Conservation (phyloP, 495 filamentous ascomycete species). For the Penicillium atrosanguineum region DNA sequence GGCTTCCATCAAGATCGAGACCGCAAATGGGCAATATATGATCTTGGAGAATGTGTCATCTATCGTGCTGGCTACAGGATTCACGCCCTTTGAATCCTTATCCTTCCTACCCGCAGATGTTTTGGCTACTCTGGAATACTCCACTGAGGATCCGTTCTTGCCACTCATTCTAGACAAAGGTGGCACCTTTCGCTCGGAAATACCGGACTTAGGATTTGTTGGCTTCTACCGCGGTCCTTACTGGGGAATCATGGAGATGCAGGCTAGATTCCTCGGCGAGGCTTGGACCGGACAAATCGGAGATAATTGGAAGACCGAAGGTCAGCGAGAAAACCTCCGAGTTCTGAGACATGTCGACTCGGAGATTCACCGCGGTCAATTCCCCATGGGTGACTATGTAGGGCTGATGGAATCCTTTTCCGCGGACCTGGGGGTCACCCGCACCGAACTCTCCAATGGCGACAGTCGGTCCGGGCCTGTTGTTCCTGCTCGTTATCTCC, state of each 20-base stretch:
- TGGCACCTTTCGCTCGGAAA: slow-evolving; percentile 54
- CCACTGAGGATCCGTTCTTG: slow-evolving; percentile 52
- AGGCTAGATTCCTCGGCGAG: slow-evolving; percentile 63
- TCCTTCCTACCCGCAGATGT: slow-evolving; percentile 57
- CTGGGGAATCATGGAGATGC: slow-evolving; percentile 87
- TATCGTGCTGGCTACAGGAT: slow-evolving; percentile 77
- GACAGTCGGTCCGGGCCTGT: slow-evolving; percentile 27
- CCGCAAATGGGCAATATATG: slow-evolving; percentile 16
- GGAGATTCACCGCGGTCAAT: slow-evolving; percentile 54
- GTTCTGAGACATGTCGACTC: slow-evolving; percentile 28
- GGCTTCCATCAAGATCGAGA: slow-evolving; percentile 34
- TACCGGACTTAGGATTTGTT: slow-evolving; percentile 72
- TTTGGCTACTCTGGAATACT: slow-evolving; percentile 54
- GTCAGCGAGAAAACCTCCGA: slow-evolving; percentile 25
- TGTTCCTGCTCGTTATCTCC: slow-evolving; percentile 35
- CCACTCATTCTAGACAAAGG: slow-evolving; percentile 69
- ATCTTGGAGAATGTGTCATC: slow-evolving; percentile 57
- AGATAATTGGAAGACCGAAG: slow-evolving; percentile 4
- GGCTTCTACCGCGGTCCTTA: slow-evolving; percentile 85
- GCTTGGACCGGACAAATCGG: slow-evolving; percentile 30
- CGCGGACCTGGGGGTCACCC: slow-evolving; percentile 41
- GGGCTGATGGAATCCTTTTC: slow-evolving; percentile 74
- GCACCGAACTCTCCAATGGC: slow-evolving; percentile 6
- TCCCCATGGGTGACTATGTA: slow-evolving; percentile 79
- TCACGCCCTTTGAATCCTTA: slow-evolving; percentile 59